Percentiles rank a stretch among this genome's conserved stretches.
These are phyloP conservation scores for Debaryomyces subglobosus DNA, from an alignment of 1,139 yeast species.

Conservation along the genomic window DNA sequence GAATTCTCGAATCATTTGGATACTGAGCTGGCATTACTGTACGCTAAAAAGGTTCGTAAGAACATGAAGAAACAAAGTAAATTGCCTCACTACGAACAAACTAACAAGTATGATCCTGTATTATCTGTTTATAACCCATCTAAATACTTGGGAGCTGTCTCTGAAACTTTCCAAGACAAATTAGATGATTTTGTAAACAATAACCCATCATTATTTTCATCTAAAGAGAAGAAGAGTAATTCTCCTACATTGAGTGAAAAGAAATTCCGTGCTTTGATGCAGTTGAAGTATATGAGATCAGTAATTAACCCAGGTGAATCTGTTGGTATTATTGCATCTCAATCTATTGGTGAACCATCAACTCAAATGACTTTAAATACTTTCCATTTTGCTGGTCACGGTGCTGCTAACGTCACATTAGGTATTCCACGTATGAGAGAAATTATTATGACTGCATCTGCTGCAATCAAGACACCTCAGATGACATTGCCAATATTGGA, in stretches of 20 bases:
- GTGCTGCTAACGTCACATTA: constrained; percentile 98
- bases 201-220: constrained; percentile 57
- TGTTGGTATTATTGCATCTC: constrained; percentile 98
- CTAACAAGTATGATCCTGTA: constrained; percentile 82
- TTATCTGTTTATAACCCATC: constrained; percentile 85
- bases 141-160: constrained; percentile 88
- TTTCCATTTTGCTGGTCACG: constrained; percentile 99
- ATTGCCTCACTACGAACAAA: constrained; percentile 65
- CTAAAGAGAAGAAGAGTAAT: constrained; percentile 48
- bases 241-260: constrained; percentile 68
- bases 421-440: constrained; percentile 99
- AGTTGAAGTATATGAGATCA: constrained; percentile 96
- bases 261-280: constrained; percentile 96
- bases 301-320: constrained; percentile 95
- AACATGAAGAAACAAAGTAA: constrained; percentile 65
- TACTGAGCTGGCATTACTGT: constrained; percentile 76
- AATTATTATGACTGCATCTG: constrained; percentile 98
- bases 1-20: constrained; percentile 74
- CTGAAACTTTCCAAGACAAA: constrained; percentile 83
- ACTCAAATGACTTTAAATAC: constrained; percentile 99
- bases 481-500: constrained; percentile 87
- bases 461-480: constrained; percentile 95
- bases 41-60: constrained; percentile 83
- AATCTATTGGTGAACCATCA: constrained; percentile 98
- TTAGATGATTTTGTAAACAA: constrained; percentile 68